Evolutionary conservation across 2,329 filamentous ascomycete genomes (phyloP), one percentile per base, ranked within the genome.

Genomic region (Blastomyces gilchristii): DNA sequence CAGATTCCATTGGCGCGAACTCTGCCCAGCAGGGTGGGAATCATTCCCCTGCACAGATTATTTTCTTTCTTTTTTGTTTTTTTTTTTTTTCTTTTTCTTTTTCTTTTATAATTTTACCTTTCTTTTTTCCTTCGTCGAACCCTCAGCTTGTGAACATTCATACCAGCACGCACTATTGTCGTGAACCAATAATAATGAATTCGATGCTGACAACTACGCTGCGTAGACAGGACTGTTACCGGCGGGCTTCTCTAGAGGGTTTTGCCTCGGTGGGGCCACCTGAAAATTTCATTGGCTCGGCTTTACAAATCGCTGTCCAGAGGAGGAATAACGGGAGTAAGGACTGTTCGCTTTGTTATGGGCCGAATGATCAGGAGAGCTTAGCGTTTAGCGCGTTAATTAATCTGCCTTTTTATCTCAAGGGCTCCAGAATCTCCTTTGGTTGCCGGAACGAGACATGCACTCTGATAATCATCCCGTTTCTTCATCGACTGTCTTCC

Each of bases 341-440:
- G 41, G 16, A 43, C 41, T 50, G 49, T 11, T 22, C 49, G 8
- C 25, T 14, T 14, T 28, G 11, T 25, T 25, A 28, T 22, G 49
- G 8, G 12, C n/a, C 49, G 11, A 22, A 18, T 37, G 52, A 37
- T 43, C 22, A 7, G 34, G 34, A 9, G 22, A 39, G 22, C 31
- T 6, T 28, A 43, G 54, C 54, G 54, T 57, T 57, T 57, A 57
- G 54, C 54, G 54, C 54, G 54, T 57, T 57, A 57, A 43, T 22
- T 43, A 25, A 37, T n/a, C 28, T 9, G 18, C 5, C 18, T 37
- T 56, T 39, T 18, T 56, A 14, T 56, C 7, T 25, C 53, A n/a
- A 56, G 53, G 7, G 25, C 11, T 56, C 53, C 5, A 12, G 12
- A 22, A 11, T 37, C 34, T 37, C 34, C 8, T 37, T 37, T 9